phyloP scores from a whole-genome alignment of 108 stramenopile species.

The Conticribra guillardii region DNA sequence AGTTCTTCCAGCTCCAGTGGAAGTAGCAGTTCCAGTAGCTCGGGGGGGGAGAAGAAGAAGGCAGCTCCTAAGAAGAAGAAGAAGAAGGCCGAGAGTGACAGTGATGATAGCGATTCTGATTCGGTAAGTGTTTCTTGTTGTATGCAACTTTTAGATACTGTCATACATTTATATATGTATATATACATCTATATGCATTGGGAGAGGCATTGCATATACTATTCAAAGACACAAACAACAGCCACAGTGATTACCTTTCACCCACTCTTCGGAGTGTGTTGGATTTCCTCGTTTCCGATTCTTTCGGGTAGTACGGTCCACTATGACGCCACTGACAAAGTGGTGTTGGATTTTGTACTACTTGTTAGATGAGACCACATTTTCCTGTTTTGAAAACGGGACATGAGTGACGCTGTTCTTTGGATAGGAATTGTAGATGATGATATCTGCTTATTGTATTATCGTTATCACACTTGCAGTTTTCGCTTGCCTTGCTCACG shows the following conservation, averaged over 20 bases:
- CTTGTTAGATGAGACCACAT: constrained; percentile 83
- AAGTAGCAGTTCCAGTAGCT: constrained; percentile 26
- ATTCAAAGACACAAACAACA: neutral
- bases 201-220: too few species aligned
- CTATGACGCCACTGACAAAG: constrained; percentile 84
- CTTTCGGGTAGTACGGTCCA: constrained; percentile 35
- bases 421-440: neutral
- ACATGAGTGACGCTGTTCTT: constrained; percentile 43
- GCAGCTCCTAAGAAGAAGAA: constrained; percentile 39
- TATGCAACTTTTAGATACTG: too few species aligned
- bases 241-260: constrained; percentile 47
- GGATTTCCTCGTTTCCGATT: constrained; percentile 99
- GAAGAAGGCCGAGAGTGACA: constrained; percentile 19
- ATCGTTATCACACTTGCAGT: neutral
- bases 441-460: constrained; percentile 34
- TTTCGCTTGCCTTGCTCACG: constrained; percentile 1
- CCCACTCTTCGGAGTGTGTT: constrained; percentile 10
- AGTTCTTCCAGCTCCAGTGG: constrained; percentile 22
- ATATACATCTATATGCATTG: too few species aligned
- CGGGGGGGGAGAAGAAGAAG: constrained; percentile 29
- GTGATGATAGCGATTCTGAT: constrained; percentile 37
- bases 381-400: constrained; percentile 37
- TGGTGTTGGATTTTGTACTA: constrained; percentile 48
- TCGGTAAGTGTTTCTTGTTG: constrained; percentile 54
- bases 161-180: too few species aligned